A percentile compares a stretch with the other conserved stretches of the same genome.
Evolutionary conservation across 192 early-diverging fungal genomes (phyloP).

Genomic region (Coemansia reversa): DNA sequence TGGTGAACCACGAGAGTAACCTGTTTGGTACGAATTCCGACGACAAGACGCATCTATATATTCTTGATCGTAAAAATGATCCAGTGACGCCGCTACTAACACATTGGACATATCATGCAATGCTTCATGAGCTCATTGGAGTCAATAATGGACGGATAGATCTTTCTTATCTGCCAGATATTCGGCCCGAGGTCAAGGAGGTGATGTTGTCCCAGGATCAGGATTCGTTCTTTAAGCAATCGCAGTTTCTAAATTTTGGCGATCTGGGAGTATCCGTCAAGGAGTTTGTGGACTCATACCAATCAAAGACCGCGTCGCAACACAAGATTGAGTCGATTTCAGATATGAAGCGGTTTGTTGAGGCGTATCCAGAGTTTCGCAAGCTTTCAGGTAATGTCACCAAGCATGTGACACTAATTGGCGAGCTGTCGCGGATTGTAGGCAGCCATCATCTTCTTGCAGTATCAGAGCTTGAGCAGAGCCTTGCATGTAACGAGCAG

Average conservation of each 20-base stretch:
- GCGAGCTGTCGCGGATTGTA: conserved; percentile 88
- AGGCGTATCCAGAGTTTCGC: conserved; percentile 97
- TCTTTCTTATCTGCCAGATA: conserved; percentile 77
- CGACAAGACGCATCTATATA: conserved; percentile 81
- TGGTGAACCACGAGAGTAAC: conserved; percentile 46
- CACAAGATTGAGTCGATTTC: conserved; percentile 92
- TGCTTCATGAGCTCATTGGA: conserved; percentile 95
- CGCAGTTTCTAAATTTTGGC: conserved; percentile 90
- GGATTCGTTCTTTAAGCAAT: conserved; percentile 89
- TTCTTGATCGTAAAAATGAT: conserved; percentile 93
- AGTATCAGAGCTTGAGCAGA: conserved; percentile 93
- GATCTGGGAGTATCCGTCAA: conserved; percentile 94
- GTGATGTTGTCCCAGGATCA: conserved; percentile 88
- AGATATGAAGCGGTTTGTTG: conserved; percentile 99
- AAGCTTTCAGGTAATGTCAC: conserved; percentile 96
- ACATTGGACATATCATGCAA: conserved; percentile 99
- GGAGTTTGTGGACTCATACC: conserved; percentile 91
- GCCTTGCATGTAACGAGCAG: conserved; percentile 83
- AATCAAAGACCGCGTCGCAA: conserved; percentile 84
- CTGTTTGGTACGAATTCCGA: conserved; percentile 49
- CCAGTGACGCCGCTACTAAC: conserved; percentile 91
- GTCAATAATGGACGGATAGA: conserved; percentile 92
- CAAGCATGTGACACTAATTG: conserved; percentile 96
- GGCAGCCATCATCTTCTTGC: conserved; percentile 73
- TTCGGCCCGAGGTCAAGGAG: conserved; percentile 85